Conservation (phyloP, 179 eudicot species). For the Beta corolliflora region DNA sequence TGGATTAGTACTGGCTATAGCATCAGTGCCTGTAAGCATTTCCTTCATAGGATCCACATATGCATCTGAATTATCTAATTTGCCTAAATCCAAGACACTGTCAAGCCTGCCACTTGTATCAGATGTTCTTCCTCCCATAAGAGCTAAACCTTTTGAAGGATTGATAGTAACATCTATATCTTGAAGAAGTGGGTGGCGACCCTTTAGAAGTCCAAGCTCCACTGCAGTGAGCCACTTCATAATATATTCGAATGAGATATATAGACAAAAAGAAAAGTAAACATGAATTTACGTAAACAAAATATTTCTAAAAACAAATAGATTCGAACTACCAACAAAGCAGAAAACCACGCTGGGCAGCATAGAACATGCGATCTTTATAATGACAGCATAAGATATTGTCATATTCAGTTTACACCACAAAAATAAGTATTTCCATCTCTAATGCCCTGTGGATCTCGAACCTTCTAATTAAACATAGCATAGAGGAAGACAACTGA, state of each 20-base stretch:
- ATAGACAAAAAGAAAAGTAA: neutral
- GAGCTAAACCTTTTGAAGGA: slow-evolving; percentile 66
- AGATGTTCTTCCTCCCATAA: slow-evolving; percentile 47
- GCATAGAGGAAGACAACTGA: neutral
- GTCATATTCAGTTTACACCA: neutral
- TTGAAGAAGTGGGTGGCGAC: slow-evolving; percentile 91
- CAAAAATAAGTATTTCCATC: no score
- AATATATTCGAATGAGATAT: slow-evolving; percentile 12
- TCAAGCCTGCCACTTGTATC: slow-evolving; percentile 32
- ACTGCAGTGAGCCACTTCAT: slow-evolving; percentile 97
- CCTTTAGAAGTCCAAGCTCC: slow-evolving; percentile 93
- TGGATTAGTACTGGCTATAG: slow-evolving; percentile 22
- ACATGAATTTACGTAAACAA: neutral
- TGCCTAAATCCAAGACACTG: slow-evolving; percentile 33
- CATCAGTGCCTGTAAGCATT: slow-evolving; percentile 33
- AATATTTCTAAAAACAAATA: neutral
- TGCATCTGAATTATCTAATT: slow-evolving; percentile 36
- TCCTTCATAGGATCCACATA: slow-evolving; percentile 33
- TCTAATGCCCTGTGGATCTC: neutral
- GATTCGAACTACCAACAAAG: neutral
- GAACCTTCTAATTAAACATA: neutral
- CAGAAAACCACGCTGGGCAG: neutral
- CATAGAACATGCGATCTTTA: neutral
- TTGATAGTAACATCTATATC: slow-evolving; percentile 80
- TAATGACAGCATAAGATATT: no score